phyloP scores from a whole-genome alignment of 495 filamentous ascomycete species.

The Lasiosphaeria hispida region DNA sequence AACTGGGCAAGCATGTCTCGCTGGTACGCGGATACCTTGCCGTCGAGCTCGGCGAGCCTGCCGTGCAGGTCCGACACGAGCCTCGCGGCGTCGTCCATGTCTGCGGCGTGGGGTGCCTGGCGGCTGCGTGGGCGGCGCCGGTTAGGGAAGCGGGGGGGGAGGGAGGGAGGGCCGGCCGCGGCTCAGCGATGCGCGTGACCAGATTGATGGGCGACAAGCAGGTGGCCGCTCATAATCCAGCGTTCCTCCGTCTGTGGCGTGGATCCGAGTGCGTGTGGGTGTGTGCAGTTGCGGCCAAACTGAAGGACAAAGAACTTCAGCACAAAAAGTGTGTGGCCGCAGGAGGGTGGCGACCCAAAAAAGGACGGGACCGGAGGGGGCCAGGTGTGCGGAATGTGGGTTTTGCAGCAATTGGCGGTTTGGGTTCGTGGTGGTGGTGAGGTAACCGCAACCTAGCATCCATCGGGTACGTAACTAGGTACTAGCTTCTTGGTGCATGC shows the following conservation, averaged over 20 bases:
- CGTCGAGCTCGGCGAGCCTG: conserved; percentile 51
- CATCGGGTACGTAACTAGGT: background rate
- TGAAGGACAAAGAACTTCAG: background rate
- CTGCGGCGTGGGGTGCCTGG: conserved; percentile 4
- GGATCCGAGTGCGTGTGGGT: background rate
- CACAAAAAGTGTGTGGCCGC: background rate
- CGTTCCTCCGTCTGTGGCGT: too few relatives aligned
- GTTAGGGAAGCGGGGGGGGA: background rate
- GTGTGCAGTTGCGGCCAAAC: background rate
- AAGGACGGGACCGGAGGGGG: background rate
- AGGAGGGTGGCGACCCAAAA: background rate
- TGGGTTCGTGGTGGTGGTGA: conserved; percentile 7
- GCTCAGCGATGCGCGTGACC: conserved; percentile 24
- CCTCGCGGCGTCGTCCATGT: conserved; percentile 49
- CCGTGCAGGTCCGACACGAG: conserved; percentile 48
- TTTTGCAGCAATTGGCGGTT: background rate
- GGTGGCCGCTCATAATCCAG: conserved; percentile 19
- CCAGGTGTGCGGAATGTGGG: background rate
- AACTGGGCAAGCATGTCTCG: conserved; percentile 51
- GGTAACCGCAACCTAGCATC: background rate
- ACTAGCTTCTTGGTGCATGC: too few relatives aligned
- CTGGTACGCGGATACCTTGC: conserved; percentile 49
- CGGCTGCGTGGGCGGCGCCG: background rate
- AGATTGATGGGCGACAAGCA: conserved; percentile 14
- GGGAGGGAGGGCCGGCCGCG: background rate